These are phyloP conservation scores for Pyrenopolyporus hunteri DNA, from an alignment of 495 filamentous ascomycete genomes.

Conservation along the genomic window DNA sequence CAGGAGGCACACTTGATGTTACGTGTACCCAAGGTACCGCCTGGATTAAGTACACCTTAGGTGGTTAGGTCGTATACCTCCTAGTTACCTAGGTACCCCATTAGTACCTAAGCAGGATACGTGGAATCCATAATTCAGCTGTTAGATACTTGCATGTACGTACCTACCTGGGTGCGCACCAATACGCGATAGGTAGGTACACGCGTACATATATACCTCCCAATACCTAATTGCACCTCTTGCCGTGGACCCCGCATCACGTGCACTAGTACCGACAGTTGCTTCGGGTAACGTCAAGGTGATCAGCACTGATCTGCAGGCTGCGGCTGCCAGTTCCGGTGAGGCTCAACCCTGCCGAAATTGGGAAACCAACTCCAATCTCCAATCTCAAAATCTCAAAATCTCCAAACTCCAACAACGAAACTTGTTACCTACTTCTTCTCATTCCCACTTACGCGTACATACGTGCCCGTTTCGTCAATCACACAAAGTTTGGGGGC, in stretches of 20 bases:
- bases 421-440: conserved; percentile 1
- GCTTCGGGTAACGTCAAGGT: conserved; percentile 5
- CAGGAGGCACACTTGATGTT: too few species aligned
- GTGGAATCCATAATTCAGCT: too few species aligned
- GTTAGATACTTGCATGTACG: not conserved
- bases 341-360: conserved; percentile 35
- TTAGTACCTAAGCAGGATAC: too few species aligned
- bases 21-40: too few species aligned
- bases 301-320: conserved; percentile 37
- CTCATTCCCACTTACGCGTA: not conserved
- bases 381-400: conserved; percentile 8
- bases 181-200: too few species aligned
- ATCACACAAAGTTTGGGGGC: too few species aligned
- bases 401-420: conserved; percentile 6
- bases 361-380: conserved; percentile 26
- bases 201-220: not conserved
- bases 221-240: too few species aligned
- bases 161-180: too few species aligned
- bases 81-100: too few species aligned
- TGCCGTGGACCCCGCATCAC: conserved; percentile 29
- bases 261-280: conserved; percentile 8
- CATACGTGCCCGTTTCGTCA: too few species aligned
- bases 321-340: conserved; percentile 25
- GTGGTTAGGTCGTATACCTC: too few species aligned
- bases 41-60: too few species aligned